phyloP scores from a whole-genome alignment of 1,139 yeast genomes.

The Yamadazyma diospyri region DNA sequence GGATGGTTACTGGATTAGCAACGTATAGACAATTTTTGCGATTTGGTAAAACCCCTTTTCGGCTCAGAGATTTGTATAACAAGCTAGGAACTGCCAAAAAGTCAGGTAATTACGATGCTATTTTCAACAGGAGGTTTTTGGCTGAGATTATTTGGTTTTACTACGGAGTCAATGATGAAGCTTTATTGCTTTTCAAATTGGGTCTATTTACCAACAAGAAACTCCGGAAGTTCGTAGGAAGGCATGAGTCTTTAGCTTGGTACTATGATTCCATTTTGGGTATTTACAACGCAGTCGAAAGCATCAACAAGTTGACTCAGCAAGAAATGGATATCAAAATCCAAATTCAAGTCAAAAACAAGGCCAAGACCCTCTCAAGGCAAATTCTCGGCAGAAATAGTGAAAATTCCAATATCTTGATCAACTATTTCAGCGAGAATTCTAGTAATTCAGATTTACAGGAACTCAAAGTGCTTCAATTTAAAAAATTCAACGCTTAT shows the following conservation, averaged over 20 bases:
- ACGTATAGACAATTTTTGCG: constrained; percentile 66
- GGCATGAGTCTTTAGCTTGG: constrained; percentile 65
- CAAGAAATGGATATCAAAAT: constrained; percentile 42
- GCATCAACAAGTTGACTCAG: constrained; percentile 35
- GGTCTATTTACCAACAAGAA: constrained; percentile 42
- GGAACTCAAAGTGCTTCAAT: constrained; percentile 31
- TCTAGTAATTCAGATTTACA: constrained; percentile 20
- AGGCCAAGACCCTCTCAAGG: constrained; percentile 34
- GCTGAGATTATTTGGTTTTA: constrained; percentile 53
- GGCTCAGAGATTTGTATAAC: constrained; percentile 30
- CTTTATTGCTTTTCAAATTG: constrained; percentile 51
- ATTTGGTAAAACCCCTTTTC: constrained; percentile 70
- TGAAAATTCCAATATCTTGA: constrained; percentile 11
- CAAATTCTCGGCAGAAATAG: constrained; percentile 28
- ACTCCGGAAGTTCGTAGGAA: constrained; percentile 33
- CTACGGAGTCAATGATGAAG: constrained; percentile 62
- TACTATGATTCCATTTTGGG: constrained; percentile 57
- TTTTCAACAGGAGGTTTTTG: constrained; percentile 41
- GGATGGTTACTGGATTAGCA: constrained; percentile 50
- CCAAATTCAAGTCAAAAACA: constrained; percentile 37
- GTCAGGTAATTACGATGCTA: constrained; percentile 13
- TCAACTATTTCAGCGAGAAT: constrained; percentile 17
- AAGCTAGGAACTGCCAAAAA: constrained; percentile 18
- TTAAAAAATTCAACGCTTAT: constrained; percentile 36
- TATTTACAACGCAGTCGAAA: constrained; percentile 44